Percentiles rank a stretch among this genome's conserved stretches.
phyloP scores from a whole-genome alignment of 768 basidiomycete species.

The Boletus sp. region DNA sequence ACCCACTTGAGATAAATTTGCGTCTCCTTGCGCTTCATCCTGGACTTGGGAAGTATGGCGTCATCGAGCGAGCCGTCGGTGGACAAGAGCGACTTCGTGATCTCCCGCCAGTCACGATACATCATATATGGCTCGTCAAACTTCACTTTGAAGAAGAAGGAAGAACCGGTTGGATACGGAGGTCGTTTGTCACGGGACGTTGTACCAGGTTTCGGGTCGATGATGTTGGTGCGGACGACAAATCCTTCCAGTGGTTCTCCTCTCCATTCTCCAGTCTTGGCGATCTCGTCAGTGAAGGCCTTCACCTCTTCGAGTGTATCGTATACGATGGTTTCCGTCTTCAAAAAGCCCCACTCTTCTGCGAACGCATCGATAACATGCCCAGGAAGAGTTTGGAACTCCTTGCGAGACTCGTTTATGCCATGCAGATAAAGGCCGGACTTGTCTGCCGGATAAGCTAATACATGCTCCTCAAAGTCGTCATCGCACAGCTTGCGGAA shows the following conservation, averaged over 20 bases:
- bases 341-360: constrained; percentile 87
- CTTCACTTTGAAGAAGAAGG: constrained; percentile 99
- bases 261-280: constrained; percentile 70
- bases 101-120: constrained; percentile 96
- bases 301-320: constrained; percentile 65
- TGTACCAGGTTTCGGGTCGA: constrained; percentile 37
- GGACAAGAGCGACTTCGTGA: constrained; percentile 74
- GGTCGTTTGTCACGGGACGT: constrained; percentile 35
- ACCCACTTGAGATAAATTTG: constrained; percentile 82
- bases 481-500: constrained; percentile 87
- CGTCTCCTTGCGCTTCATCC: constrained; percentile 77
- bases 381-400: constrained; percentile 72
- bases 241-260: constrained; percentile 91
- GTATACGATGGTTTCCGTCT: constrained; percentile 56
- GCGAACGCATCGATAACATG: constrained; percentile 76
- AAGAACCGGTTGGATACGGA: constrained; percentile 76
- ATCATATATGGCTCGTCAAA: constrained; percentile 99
- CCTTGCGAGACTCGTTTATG: constrained; percentile 65
- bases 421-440: constrained; percentile 95
- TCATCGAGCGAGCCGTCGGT: constrained; percentile 32
- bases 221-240: constrained; percentile 79
- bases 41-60: constrained; percentile 54
- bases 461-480: constrained; percentile 94
- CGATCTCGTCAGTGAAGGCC: constrained; percentile 67
- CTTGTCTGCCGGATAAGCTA: constrained; percentile 74